These are phyloP conservation scores for Nakazawaea holstii DNA, from an alignment of 805 yeast species.

Conservation along the genomic window DNA sequence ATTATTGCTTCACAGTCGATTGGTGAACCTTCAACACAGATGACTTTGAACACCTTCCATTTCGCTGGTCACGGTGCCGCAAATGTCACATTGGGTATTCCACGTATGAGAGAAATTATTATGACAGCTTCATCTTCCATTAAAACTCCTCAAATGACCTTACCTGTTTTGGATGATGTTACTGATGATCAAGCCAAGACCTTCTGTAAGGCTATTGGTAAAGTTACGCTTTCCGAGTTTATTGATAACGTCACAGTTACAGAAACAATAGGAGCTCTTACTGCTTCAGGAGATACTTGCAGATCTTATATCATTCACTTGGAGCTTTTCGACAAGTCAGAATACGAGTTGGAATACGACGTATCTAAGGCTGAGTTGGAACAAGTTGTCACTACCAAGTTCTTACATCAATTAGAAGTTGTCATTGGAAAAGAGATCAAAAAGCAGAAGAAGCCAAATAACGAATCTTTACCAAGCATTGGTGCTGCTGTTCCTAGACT, in stretches of 20 bases:
- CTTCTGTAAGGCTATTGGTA: conserved; percentile 86
- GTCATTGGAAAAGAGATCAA: conserved; percentile 76
- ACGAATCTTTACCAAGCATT: conserved; percentile 52
- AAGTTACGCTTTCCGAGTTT: conserved; percentile 81
- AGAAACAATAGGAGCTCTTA: conserved; percentile 66
- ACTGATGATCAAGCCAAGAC: conserved; percentile 84
- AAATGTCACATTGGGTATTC: conserved; percentile 97
- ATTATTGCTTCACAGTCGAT: conserved; percentile 96
- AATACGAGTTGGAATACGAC: conserved; percentile 86
- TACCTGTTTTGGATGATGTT: conserved; percentile 79
- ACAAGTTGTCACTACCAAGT: conserved; percentile 53
- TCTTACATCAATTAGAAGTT: conserved; percentile 65
- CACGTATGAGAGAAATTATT: conserved; percentile 99
- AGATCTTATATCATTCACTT: conserved; percentile 75
- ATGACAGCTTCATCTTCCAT: conserved; percentile 97
- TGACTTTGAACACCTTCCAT: conserved; percentile 96
- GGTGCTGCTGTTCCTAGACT: conserved; percentile 67
- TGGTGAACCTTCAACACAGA: conserved; percentile 99
- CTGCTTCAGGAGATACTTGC: conserved; percentile 38
- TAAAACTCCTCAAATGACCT: conserved; percentile 98
- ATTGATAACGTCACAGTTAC: conserved; percentile 80
- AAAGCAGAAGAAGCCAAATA: conserved; percentile 58
- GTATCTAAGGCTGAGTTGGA: conserved; percentile 77
- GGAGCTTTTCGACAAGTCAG: conserved; percentile 67
- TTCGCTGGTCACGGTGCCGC: conserved; percentile 99